These are phyloP conservation scores for Saturnispora quitensis DNA, from an alignment of 805 yeast genomes.

Conservation along the genomic window DNA sequence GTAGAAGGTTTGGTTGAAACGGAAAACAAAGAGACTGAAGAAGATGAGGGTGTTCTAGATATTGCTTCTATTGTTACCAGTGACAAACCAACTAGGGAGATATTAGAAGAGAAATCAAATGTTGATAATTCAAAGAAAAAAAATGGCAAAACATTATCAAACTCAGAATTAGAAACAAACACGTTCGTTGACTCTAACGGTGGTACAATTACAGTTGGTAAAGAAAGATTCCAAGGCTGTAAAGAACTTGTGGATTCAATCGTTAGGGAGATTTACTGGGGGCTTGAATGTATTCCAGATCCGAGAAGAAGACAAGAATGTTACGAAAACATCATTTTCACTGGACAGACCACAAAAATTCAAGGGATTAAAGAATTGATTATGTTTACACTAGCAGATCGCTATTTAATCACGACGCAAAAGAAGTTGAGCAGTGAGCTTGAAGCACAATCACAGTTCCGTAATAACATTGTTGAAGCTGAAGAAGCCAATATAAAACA, in stretches of 20 bases:
- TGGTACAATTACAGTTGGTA: slow-evolving; percentile 60
- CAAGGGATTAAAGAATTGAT: slow-evolving; percentile 71
- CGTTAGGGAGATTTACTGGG: slow-evolving; percentile 42
- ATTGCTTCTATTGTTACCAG: slow-evolving; percentile 84
- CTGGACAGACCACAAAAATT: slow-evolving; percentile 71
- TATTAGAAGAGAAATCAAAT: slow-evolving; percentile 22
- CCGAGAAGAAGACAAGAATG: slow-evolving; percentile 66
- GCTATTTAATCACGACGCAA: slow-evolving; percentile 19
- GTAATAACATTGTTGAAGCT: slow-evolving; percentile 22
- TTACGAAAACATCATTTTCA: slow-evolving; percentile 72
- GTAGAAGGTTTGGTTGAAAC: slow-evolving; percentile 34
- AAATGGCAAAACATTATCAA: slow-evolving; percentile 28
- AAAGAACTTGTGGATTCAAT: slow-evolving; percentile 48
- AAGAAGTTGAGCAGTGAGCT: background rate
- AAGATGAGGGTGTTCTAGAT: slow-evolving; percentile 65
- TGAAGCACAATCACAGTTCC: slow-evolving; percentile 20
- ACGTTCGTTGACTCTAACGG: slow-evolving; percentile 55
- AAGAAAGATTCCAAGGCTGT: slow-evolving; percentile 80
- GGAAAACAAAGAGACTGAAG: slow-evolving; percentile 7
- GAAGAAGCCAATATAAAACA: slow-evolving; percentile 37
- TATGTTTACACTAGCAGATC: slow-evolving; percentile 38
- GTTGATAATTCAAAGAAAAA: slow-evolving; percentile 7
- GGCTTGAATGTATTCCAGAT: slow-evolving; percentile 48
- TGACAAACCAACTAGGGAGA: slow-evolving; percentile 51
- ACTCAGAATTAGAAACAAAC: slow-evolving; percentile 68